Evolutionary conservation across 2,329 filamentous ascomycete genomes (phyloP).

Genomic region (Lachnellula suecica): DNA sequence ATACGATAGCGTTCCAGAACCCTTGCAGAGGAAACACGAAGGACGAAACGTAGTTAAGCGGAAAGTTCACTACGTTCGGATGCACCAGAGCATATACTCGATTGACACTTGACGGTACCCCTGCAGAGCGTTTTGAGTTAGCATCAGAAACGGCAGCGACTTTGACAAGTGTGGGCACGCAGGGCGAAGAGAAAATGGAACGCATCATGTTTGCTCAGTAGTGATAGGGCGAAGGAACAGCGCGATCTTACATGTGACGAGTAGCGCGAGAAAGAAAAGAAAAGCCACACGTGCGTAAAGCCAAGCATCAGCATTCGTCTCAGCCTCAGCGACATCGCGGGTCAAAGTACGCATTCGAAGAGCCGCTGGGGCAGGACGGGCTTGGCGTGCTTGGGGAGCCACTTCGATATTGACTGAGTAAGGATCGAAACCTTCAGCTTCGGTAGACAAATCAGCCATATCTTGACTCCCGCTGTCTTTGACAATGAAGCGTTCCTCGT

Average conservation of each 20-base stretch:
- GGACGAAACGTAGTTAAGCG: conserved; percentile 11
- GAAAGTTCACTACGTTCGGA: conserved; percentile 1
- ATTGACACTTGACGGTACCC: conserved; percentile 39
- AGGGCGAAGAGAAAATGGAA: conserved; percentile 5
- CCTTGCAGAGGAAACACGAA: conserved; percentile 54
- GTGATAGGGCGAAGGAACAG: conserved; percentile 7
- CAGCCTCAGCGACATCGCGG: background rate
- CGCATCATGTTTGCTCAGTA: background rate
- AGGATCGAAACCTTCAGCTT: background rate
- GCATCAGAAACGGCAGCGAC: too few species aligned
- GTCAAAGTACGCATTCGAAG: conserved; percentile 6
- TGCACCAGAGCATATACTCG: conserved; percentile 9
- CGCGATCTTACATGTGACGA: conserved; percentile 59
- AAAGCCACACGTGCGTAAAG: conserved; percentile 67
- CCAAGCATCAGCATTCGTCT: conserved; percentile 51
- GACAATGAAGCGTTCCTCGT: conserved; percentile 37
- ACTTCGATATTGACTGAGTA: background rate
- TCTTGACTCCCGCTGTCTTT: conserved; percentile 10
- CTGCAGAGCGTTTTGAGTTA: too few species aligned
- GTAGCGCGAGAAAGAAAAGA: conserved; percentile 66
- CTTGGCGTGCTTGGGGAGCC: conserved; percentile 29
- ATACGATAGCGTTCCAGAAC: conserved; percentile 79
- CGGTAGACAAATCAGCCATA: background rate
- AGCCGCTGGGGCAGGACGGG: conserved; percentile 12
- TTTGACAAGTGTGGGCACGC: too few species aligned